Evolutionary conservation across 106 monocot genomes (phyloP).

Genomic region (Apostasia shenzhenica): DNA sequence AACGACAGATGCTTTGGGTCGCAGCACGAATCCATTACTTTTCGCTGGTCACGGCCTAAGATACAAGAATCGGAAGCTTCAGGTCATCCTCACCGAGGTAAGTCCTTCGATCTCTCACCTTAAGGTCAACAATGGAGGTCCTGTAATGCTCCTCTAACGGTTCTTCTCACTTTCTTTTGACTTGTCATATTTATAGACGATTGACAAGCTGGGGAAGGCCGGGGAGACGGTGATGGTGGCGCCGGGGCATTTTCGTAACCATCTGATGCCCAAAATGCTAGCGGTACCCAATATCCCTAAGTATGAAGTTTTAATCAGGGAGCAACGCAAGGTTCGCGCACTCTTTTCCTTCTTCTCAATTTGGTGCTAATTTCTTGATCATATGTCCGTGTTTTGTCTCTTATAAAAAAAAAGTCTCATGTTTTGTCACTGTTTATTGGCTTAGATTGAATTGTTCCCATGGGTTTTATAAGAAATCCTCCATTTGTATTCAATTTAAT

Average conservation of each 20-base stretch:
- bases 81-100: constrained; percentile 97
- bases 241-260: constrained; percentile 87
- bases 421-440: too few species aligned
- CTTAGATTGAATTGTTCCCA: too few species aligned
- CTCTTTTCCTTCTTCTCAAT: background rate
- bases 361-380: too few species aligned
- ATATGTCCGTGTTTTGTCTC: too few species aligned
- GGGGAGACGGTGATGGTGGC: constrained; percentile 94
- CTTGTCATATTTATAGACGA: constrained; percentile 29
- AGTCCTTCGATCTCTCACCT: background rate
- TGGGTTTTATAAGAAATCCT: too few species aligned
- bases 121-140: background rate
- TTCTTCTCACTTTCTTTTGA: background rate
- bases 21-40: constrained; percentile 49
- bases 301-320: constrained; percentile 54
- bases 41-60: constrained; percentile 71
- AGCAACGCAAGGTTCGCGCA: constrained; percentile 65
- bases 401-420: too few species aligned
- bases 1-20: background rate
- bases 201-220: constrained; percentile 78
- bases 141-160: background rate
- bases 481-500: too few species aligned
- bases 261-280: constrained; percentile 92
- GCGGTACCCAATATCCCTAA: constrained; percentile 89
- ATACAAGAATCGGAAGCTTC: constrained; percentile 75